phyloP scores from a whole-genome alignment of 805 yeast species.

The Barnettozyma wickerhamii region DNA sequence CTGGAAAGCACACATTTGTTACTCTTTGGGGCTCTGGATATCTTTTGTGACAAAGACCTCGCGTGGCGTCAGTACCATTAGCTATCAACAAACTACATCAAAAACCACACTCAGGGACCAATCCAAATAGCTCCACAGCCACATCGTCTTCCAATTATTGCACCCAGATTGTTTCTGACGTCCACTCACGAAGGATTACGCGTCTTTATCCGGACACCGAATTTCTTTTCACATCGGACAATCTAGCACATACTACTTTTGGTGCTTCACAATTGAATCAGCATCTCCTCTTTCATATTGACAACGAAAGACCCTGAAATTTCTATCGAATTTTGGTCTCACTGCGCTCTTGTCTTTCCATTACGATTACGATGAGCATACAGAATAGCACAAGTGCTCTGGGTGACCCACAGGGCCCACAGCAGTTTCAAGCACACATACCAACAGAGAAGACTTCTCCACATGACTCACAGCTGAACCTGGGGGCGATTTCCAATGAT shows the following conservation, averaged over 20 bases:
- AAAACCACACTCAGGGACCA: not conserved
- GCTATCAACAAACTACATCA: not conserved
- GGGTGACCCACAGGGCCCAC: slow-evolving; percentile 4
- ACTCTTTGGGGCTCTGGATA: too few species aligned
- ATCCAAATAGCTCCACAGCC: too few species aligned
- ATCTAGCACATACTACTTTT: too few species aligned
- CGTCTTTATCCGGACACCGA: too few species aligned
- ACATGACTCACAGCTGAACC: slow-evolving; percentile 15
- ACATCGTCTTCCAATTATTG: too few species aligned
- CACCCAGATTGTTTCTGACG: too few species aligned
- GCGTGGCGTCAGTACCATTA: slow-evolving; percentile 9
- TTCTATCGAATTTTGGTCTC: too few species aligned
- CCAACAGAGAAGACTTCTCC: slow-evolving; percentile 21
- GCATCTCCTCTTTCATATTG: too few species aligned
- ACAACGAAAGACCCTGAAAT: too few species aligned
- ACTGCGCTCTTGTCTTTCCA: not conserved
- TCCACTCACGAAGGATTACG: too few species aligned
- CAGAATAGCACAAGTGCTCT: slow-evolving; percentile 4
- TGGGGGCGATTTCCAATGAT: slow-evolving; percentile 8
- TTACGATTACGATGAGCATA: slow-evolving; percentile 5
- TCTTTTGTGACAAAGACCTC: slow-evolving; percentile 7
- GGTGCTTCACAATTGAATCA: too few species aligned
- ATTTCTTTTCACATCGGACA: too few species aligned
- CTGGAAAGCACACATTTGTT: not conserved
- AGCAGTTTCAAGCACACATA: slow-evolving; percentile 15